phyloP scores from a whole-genome alignment of 441 rosid genomes.

The Aleurites moluccanus region DNA sequence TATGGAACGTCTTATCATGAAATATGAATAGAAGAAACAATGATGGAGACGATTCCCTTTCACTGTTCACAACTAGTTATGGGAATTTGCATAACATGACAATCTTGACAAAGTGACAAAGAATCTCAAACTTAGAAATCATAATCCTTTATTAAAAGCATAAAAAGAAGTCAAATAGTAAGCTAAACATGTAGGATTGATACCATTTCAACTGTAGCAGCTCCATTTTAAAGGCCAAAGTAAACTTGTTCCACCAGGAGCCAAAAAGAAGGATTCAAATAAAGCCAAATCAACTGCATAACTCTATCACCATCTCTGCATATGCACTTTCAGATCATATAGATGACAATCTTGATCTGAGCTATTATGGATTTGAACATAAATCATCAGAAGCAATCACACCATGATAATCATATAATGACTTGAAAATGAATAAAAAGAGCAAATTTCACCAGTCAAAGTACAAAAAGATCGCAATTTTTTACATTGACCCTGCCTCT shows the following conservation, averaged over 20 bases:
- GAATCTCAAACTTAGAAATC: neutral
- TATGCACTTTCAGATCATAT: neutral
- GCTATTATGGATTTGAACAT: neutral
- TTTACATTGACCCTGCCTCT: neutral
- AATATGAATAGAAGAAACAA: too few species aligned
- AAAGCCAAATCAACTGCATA: neutral
- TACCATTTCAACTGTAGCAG: slow-evolving; percentile 6
- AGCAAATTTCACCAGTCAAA: too few species aligned
- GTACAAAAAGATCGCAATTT: neutral
- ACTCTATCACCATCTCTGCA: neutral
- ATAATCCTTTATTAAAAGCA: slow-evolving; percentile 8
- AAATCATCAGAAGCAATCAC: neutral
- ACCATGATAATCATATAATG: neutral
- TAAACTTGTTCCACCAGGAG: too few species aligned
- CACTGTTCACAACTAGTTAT: neutral
- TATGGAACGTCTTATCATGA: too few species aligned
- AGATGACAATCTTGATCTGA: neutral
- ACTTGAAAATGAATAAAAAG: neutral
- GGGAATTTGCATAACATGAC: slow-evolving; percentile 5
- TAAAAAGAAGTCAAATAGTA: neutral
- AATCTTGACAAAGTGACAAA: slow-evolving; percentile 17
- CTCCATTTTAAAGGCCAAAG: too few species aligned
- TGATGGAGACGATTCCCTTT: neutral
- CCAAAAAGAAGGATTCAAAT: neutral
- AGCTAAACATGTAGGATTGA: neutral